These are phyloP conservation scores for Chaetothyriales sp. DNA, from an alignment of 2,329 filamentous ascomycete species.

Conservation along the genomic window DNA sequence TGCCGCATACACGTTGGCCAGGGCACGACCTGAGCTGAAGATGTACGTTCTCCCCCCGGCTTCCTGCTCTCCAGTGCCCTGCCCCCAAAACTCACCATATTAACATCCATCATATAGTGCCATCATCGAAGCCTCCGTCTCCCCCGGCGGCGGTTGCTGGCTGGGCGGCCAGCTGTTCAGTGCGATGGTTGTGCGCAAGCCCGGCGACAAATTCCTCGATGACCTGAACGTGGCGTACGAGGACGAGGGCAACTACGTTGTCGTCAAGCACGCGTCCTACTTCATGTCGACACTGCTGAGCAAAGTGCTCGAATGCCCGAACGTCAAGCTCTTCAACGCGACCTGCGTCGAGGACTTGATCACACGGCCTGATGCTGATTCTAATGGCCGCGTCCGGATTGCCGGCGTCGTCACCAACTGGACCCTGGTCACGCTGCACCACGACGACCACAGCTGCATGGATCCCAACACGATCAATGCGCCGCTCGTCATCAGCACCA, in stretches of 20 bases:
- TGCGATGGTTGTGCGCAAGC: slow-evolving; percentile 90
- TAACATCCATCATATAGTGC: no score
- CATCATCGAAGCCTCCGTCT: slow-evolving; percentile 75
- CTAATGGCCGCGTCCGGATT: slow-evolving; percentile 46
- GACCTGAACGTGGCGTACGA: slow-evolving; percentile 75
- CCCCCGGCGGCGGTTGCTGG: slow-evolving; percentile 76
- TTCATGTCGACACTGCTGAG: slow-evolving; percentile 80
- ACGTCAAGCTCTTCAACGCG: slow-evolving; percentile 93
- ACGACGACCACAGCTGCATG: slow-evolving; percentile 88
- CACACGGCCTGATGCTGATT: slow-evolving; percentile 48
- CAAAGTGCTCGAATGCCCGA: slow-evolving; percentile 69
- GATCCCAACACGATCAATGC: slow-evolving; percentile 91
- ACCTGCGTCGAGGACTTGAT: slow-evolving; percentile 86
- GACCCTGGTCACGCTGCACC: slow-evolving; percentile 78
- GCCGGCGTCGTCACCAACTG: slow-evolving; percentile 91
- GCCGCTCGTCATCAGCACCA: slow-evolving; percentile 74
- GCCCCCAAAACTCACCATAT: no score
- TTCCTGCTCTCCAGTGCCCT: no score
- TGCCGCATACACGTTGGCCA: slow-evolving; percentile 70
- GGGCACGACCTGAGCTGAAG: slow-evolving; percentile 72
- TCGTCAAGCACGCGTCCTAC: slow-evolving; percentile 84
- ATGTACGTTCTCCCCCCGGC: slow-evolving; percentile 30
- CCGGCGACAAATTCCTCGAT: slow-evolving; percentile 65
- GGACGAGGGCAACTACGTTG: slow-evolving; percentile 74
- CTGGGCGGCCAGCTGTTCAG: slow-evolving; percentile 87